These are phyloP conservation scores for Vanrija sp. DNA, from an alignment of 1,284 basidiomycete genomes.

Conservation along the genomic window DNA sequence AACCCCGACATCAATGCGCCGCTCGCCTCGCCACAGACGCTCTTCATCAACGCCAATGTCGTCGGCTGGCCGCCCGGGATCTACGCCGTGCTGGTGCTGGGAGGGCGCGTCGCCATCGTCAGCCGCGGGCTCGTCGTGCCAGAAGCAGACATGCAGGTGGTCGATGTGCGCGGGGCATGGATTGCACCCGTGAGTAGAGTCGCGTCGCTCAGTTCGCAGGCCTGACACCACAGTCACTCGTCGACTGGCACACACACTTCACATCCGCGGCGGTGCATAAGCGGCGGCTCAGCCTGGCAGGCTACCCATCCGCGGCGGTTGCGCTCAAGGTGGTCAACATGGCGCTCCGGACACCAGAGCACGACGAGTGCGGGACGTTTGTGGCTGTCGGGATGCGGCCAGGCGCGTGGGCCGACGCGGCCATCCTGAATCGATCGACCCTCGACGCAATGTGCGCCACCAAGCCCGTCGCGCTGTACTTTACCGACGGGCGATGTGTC, in stretches of 20 bases:
- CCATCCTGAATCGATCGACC: constrained; percentile 18
- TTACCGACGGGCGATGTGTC: constrained; percentile 30
- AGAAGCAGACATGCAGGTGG: neutral
- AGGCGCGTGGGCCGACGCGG: constrained; percentile 31
- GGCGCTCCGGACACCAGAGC: constrained; percentile 8
- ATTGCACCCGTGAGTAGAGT: neutral
- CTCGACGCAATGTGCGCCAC: constrained; percentile 22
- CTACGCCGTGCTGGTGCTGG: constrained; percentile 16
- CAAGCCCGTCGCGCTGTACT: constrained; percentile 27
- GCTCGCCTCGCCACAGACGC: neutral
- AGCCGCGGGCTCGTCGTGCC: neutral
- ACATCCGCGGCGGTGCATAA: constrained; percentile 21
- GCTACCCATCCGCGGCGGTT: constrained; percentile 17
- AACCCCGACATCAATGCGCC: neutral
- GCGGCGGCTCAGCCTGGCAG: constrained; percentile 22
- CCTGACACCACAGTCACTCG: constrained; percentile 3
- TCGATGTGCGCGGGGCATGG: constrained; percentile 11
- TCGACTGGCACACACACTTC: constrained; percentile 33
- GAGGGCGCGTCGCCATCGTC: constrained; percentile 14
- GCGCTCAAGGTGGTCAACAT: constrained; percentile 17
- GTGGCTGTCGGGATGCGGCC: constrained; percentile 24
- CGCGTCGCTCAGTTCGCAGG: neutral
- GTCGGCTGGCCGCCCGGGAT: constrained; percentile 12
- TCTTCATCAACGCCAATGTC: constrained; percentile 24
- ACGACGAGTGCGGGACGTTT: constrained; percentile 14